Base-by-base conservation (phyloP, 306 rosid genomes). In the Lathyrus oleraceus region DNA sequence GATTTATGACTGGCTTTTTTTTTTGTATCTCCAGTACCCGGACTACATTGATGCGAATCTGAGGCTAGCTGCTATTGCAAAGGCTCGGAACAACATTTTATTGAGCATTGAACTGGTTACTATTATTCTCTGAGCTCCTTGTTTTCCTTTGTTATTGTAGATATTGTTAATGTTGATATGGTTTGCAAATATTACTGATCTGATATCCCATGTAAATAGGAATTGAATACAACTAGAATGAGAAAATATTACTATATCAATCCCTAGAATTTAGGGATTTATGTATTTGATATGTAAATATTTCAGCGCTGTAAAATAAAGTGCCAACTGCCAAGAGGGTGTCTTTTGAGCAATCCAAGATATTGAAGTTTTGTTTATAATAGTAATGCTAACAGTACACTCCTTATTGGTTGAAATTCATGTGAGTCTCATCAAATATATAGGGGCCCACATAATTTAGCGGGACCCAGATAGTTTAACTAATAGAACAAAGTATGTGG, bases 61-160 rank as follows among this genome's bases (percentile, higher is more conserved):
- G 87, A 85, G 99, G 80, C 92, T 95, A 57, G 96, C 96, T 79
- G 82, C 96, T 71, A 89, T 95, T 82, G 96, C 99, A 38, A 95
- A 89, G 79, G 88, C 95, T 78, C 91, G 92, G 80, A 94, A 87
- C 79, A 88, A 89, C 84, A 79, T 91, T 74, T 86, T 84, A 70
- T 54, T 91, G 71, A 95, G 99, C 89, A 95, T 95, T 36, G 99
- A 95, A 79, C 86, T 95, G 97, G 99, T 94, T 56, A 66, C 67
- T 83, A 43, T 61, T 70, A 53, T 61, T 60, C 76, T 49, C 21
- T 56, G 73, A 14, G 61, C 61, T 70, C 61, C 61, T 65, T 70
- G 48, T 52, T 61, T 13, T 42, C 19, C 32, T 67, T 19, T 51
- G 57, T 53, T 42, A 21, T 21, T 20, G 17, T 62, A 38, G 11